Base-by-base conservation (phyloP, 1,284 basidiomycete species). In the Tylopilus sp. region DNA sequence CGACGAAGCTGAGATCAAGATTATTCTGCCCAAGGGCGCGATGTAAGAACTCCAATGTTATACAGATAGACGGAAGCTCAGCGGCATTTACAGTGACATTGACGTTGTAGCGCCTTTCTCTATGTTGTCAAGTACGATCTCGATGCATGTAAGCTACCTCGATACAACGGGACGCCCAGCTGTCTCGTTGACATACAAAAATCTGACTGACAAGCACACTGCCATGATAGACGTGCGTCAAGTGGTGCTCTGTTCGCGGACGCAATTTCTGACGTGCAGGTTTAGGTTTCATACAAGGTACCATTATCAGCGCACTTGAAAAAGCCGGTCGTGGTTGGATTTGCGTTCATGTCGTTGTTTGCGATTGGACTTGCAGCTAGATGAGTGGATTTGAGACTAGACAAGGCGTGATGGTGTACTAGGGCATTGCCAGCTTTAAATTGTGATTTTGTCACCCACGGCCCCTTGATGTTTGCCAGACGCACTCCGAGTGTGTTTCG, bases 1-100 rank as follows among this genome's bases (percentile, higher is more conserved):
- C 29, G 87, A 96, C 72, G 84, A 93, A n/a, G 93, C 91, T 3
- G 89, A 91, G 75, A 77, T 98, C 50, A 88, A 85, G 71, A 88
- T 99, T 70, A 87, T 98, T 69, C 81, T 99, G 33, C 98, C 98
- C 1, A 97, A 99, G 78, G 96, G 96, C 23, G 95, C 97, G 25
- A 92, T 84, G 95, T 96, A 75, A 86, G 94, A 16, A 25, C 58
- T 59, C 64, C 41, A 33, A 27, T 29, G 60, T 85, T 41, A 23
- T 66, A 34, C 37, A 52, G 19, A 12, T 52, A 63, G 64, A 23
- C 52, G 12, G 60, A 62, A 12, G 45, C 70, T 70, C 39, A 73
- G 37, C 34, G 41, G 17, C 63, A 33, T 68, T 62, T 64, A 39
- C 72, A 97, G 94, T 64, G 90, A 96, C 74, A 84, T 96, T 71